Percentiles rank a stretch among this genome's conserved stretches.
Evolutionary conservation across 2,329 filamentous ascomycete genomes (phyloP).

Genomic region (Fusarium nelsonii): DNA sequence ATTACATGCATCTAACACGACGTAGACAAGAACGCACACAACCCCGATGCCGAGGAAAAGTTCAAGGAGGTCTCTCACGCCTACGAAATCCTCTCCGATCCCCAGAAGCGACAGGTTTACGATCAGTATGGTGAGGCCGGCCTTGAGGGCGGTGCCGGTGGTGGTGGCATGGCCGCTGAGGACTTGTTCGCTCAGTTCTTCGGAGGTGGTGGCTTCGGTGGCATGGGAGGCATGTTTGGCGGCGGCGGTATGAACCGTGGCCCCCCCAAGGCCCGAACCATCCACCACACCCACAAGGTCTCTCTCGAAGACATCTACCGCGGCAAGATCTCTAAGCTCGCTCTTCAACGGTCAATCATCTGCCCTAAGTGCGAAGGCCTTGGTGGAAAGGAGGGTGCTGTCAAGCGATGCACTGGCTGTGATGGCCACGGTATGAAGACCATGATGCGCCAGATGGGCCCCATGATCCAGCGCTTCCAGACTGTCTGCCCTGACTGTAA

Average conservation of each 20-base stretch:
- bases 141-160: constrained; percentile 86
- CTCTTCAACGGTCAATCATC: constrained; percentile 96
- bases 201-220: constrained; percentile 69
- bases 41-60: constrained; percentile 93
- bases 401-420: constrained; percentile 90
- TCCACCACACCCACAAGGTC: constrained; percentile 98
- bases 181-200: constrained; percentile 99
- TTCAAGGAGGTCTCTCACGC: constrained; percentile 98
- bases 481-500: constrained; percentile 98
- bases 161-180: constrained; percentile 91
- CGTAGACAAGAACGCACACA: constrained; percentile 94
- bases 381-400: constrained; percentile 97
- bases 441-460: constrained; percentile 99
- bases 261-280: constrained; percentile 90
- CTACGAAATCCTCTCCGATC: constrained; percentile 93
- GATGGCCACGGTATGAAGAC: constrained; percentile 98
- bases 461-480: constrained; percentile 99
- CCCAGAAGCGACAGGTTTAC: constrained; percentile 91
- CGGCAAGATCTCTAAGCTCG: constrained; percentile 97
- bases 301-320: constrained; percentile 98
- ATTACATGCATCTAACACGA: constrained; percentile 29
- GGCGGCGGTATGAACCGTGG: constrained; percentile 77
- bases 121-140: constrained; percentile 99
- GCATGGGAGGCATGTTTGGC: constrained; percentile 81
- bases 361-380: constrained; percentile 94